These are phyloP conservation scores for Aspergillus eucalypticola DNA, from an alignment of 2,329 filamentous ascomycete genomes.

Conservation along the genomic window DNA sequence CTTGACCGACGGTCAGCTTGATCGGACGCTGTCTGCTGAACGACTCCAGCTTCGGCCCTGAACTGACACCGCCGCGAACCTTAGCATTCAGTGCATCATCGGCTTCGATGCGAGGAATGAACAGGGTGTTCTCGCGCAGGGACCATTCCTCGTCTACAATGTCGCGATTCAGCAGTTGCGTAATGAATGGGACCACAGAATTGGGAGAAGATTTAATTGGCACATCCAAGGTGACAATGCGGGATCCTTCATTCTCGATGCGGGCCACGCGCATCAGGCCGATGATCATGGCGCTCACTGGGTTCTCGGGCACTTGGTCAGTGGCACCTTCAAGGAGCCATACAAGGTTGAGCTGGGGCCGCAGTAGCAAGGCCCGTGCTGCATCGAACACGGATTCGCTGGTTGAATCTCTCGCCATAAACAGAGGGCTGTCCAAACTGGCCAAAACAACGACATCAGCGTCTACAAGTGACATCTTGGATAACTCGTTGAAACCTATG, in stretches of 20 bases:
- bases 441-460: background rate
- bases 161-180: background rate
- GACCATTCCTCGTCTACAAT: slow-evolving; percentile 3
- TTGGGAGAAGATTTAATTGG: background rate
- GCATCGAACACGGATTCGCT: background rate
- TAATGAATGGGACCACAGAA: background rate
- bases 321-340: slow-evolving; percentile 4
- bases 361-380: background rate
- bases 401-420: background rate
- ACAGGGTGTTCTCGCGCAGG: background rate
- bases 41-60: background rate
- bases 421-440: background rate
- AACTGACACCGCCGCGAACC: background rate
- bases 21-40: background rate
- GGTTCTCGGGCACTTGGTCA: background rate
- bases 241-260: background rate
- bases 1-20: background rate
- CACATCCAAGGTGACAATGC: background rate
- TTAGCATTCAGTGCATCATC: slow-evolving; percentile 5
- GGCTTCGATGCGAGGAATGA: slow-evolving; percentile 4
- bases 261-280: background rate
- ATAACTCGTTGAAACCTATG: background rate
- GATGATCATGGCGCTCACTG: background rate
- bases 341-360: background rate
- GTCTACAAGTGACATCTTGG: background rate